A percentile compares a stretch with the other conserved stretches of the same genome.
Conservation (phyloP, 2,329 filamentous ascomycete species). For the Alternaria ventricosa region DNA sequence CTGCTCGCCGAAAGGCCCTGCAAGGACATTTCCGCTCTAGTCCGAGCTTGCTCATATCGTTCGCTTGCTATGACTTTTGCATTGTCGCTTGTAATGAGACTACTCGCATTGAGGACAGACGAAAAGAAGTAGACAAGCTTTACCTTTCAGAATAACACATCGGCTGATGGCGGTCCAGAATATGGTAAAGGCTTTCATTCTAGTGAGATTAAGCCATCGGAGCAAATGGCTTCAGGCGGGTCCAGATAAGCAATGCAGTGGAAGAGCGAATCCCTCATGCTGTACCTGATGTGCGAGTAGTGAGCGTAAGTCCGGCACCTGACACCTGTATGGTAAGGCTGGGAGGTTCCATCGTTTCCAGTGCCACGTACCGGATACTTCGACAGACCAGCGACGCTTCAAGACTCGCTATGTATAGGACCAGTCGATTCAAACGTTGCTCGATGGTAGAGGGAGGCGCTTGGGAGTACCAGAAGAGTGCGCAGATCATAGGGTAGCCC, state of each 20-base stretch:
- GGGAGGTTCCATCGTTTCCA: neutral
- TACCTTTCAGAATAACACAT: neutral
- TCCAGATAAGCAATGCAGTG: neutral
- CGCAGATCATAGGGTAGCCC: neutral
- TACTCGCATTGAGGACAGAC: neutral
- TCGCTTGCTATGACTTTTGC: neutral
- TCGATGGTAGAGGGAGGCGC: neutral
- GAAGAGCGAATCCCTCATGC: neutral
- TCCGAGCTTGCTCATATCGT: neutral
- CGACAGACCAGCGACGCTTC: rapidly evolving
- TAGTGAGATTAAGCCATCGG: neutral
- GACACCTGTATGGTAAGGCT: neutral
- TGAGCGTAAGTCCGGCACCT: neutral
- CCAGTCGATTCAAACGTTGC: neutral
- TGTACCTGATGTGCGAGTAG: neutral
- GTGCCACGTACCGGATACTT: neutral
- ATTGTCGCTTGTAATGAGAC: neutral
- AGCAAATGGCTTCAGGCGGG: rapidly evolving
- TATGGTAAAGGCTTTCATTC: neutral
- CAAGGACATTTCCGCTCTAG: rapidly evolving
- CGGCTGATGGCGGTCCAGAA: neutral
- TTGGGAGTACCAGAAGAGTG: neutral
- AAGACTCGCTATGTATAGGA: neutral
- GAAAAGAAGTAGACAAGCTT: neutral
- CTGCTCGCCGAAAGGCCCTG: neutral